Base-by-base conservation (phyloP, 2,329 filamentous ascomycete species). In the Apiospora kogelbergensis region DNA sequence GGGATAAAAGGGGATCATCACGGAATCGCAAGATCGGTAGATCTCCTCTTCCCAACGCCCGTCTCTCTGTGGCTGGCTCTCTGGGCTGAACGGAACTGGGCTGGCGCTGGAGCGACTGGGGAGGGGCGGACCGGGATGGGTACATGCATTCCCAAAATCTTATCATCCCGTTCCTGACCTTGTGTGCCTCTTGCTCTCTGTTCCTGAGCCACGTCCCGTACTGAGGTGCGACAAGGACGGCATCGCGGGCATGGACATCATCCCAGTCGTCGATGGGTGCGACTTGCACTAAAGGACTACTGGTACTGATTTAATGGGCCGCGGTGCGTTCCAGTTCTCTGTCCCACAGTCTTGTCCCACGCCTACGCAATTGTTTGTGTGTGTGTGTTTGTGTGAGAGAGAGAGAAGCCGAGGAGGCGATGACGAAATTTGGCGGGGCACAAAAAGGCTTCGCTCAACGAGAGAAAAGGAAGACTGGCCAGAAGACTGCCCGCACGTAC, bases 341-440 rank as follows among this genome's bases (percentile, higher is more conserved):
- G 53, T 60, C 9, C 53, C 53, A 60, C 53, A n/a, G 20, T 37
- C 30, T n/a, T 60, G 53, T 37, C n/a, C 53, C 53, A 60, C 53
- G 53, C 53, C 53, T 37, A 60, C 53, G 53, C 53, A 60, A 60
- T 60, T 60, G 4, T 17, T 11, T 22, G 20, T 60, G 53, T 60
- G 26, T 37, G 53, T 57, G 48, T 20, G 26, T 26, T 22, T 46
- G 48, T 57, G 48, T 33, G 24, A 15, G 11, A n/a, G n/a, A n/a
- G n/a, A n/a, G 22, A 30, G 7, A 33, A 37, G 30, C n/a, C 20
- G 53, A 37, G 37, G 37, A 44, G 24, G n/a, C 63, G 63, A 65
- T 65, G 63, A 65, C 63, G 63, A 65, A 65, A 44, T n/a, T 65
- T 65, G 63, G 63, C 40, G 63, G 63, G 63, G 63, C 63, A 65